These are phyloP conservation scores for Sugiyamaella lignohabitans DNA, from an alignment of 805 yeast genomes.

Conservation along the genomic window DNA sequence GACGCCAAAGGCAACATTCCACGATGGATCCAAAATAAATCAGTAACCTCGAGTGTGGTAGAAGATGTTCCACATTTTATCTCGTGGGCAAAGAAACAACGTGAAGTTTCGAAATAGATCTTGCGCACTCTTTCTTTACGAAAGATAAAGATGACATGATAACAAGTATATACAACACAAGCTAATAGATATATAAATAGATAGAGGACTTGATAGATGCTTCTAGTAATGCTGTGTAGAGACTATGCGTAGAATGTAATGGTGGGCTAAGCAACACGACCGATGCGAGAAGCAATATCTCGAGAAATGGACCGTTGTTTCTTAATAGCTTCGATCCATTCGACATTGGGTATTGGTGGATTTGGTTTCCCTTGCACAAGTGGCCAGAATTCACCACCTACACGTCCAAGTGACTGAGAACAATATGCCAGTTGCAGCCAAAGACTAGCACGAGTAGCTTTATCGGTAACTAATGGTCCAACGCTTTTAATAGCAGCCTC, in stretches of 20 bases:
- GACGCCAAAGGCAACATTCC: conserved; percentile 37
- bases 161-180: no score
- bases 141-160: no score
- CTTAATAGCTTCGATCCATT: conserved; percentile 39
- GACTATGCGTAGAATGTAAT: no score
- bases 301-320: conserved; percentile 36
- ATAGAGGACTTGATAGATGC: no score
- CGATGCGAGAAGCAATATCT: conserved; percentile 14
- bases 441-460: conserved; percentile 46
- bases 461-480: conserved; percentile 28
- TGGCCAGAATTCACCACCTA: conserved; percentile 62
- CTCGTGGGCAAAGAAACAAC: conserved; percentile 25
- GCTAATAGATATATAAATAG: no score
- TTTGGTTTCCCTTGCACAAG: conserved; percentile 22
- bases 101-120: no score
- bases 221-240: no score
- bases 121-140: no score
- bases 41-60: conserved; percentile 30
- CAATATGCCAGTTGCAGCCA: conserved; percentile 81
- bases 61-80: conserved; percentile 33
- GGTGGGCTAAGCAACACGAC: conserved; percentile 3
- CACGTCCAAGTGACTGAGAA: conserved; percentile 73
- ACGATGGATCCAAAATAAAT: conserved; percentile 32
- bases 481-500: conserved; percentile 17
- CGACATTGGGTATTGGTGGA: conserved; percentile 28